Conservation (phyloP, 257 asterid species). For the Ocimum tenuiflorum region DNA sequence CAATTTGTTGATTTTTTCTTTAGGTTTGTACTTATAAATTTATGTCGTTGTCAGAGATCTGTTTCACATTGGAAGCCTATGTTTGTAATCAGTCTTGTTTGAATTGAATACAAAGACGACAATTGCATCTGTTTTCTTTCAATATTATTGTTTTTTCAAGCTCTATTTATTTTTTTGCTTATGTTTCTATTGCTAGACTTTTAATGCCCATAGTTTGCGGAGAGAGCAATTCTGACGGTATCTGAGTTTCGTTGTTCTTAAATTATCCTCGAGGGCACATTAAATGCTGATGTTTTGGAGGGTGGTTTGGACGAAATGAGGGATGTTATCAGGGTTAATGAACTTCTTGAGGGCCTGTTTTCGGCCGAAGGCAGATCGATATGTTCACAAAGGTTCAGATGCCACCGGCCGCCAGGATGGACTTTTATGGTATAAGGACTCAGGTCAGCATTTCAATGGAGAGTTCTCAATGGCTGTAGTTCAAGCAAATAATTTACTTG, state of each 20-base stretch:
- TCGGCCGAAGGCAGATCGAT: slow-evolving; percentile 49
- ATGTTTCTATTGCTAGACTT: slow-evolving; percentile 23
- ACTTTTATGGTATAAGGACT: slow-evolving; percentile 67
- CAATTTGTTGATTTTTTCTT: slow-evolving; percentile 18
- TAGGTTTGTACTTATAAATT: slow-evolving; percentile 25
- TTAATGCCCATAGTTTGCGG: not conserved
- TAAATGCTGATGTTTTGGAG: slow-evolving; percentile 40
- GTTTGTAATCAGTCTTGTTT: not conserved
- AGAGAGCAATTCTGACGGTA: not conserved
- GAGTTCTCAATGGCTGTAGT: slow-evolving; percentile 87
- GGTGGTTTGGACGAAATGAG: slow-evolving; percentile 61
- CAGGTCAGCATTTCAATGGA: slow-evolving; percentile 67
- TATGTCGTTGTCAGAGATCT: slow-evolving; percentile 27
- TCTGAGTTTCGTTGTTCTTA: not conserved
- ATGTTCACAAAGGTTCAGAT: slow-evolving; percentile 40
- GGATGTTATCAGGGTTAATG: slow-evolving; percentile 68
- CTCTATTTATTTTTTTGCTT: slow-evolving; percentile 20
- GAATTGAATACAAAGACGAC: not conserved
- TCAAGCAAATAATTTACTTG: slow-evolving; percentile 78
- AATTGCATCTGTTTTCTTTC: not conserved
- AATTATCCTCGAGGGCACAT: slow-evolving; percentile 15
- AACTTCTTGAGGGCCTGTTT: slow-evolving; percentile 65
- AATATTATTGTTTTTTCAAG: not conserved
- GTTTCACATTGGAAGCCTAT: slow-evolving; percentile 26
- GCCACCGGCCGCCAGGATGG: slow-evolving; percentile 62